Conservation (phyloP, 768 basidiomycete species). For the Psilocybe tampanensis region DNA sequence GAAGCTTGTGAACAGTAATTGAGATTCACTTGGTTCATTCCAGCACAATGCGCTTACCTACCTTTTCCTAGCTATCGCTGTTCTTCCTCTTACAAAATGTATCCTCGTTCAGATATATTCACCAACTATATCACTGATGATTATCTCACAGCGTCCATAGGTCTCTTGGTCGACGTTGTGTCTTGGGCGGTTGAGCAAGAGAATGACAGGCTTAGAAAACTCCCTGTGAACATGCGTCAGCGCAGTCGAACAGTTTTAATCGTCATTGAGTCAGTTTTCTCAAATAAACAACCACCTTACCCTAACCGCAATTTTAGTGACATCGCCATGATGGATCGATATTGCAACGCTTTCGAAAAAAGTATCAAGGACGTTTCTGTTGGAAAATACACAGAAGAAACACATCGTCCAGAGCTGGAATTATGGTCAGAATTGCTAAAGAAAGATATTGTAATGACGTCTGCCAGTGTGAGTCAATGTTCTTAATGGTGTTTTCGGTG, state of each 20-base stretch:
- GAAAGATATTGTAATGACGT: conserved; percentile 39
- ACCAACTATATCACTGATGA: neutral
- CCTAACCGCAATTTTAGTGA: conserved; percentile 20
- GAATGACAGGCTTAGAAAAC: conserved; percentile 13
- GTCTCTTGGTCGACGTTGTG: conserved; percentile 28
- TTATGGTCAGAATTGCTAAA: conserved; percentile 20
- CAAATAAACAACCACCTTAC: neutral
- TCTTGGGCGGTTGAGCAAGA: conserved; percentile 31
- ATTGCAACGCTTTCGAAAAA: conserved; percentile 22
- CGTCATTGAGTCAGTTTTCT: conserved; percentile 32
- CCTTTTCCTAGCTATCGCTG: conserved; percentile 29
- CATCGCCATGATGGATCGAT: conserved; percentile 18
- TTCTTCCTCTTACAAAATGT: conserved; percentile 33
- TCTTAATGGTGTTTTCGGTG: conserved; percentile 6
- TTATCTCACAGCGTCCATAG: conserved; percentile 27
- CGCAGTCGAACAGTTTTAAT: conserved; percentile 30
- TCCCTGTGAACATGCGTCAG: conserved; percentile 12
- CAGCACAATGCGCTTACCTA: conserved; percentile 5
- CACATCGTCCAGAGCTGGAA: conserved; percentile 19
- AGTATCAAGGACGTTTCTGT: conserved; percentile 20
- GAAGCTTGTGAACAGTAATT: conserved; percentile 40
- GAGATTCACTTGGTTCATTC: neutral
- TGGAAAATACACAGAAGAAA: conserved; percentile 28
- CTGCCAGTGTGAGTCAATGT: conserved; percentile 36
- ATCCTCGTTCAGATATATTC: too few species aligned